Base-by-base conservation (phyloP, 768 basidiomycete species). In the Naganishia vaughanmartiniae region DNA sequence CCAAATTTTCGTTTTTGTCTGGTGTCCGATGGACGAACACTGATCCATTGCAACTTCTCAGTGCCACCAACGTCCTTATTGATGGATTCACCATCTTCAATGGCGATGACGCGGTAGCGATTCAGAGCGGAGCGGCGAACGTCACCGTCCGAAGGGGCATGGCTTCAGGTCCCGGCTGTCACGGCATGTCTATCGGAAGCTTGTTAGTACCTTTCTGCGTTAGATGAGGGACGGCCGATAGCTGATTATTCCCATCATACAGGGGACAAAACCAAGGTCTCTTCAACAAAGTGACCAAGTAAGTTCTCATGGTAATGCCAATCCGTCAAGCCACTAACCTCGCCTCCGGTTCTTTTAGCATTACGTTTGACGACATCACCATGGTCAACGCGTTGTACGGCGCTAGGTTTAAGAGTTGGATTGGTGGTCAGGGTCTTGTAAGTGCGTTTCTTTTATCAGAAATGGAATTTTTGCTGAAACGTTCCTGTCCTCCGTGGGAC, bases 351-450 rank as follows among this genome's bases (percentile, higher is more conserved):
- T 1, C 48, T 24, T 51, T 24, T 24, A 69, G 68, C 74, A 81
- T 85, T 31, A 69, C 83, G 19, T 84, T 85, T 76, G 83, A 83
- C 70, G 84, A 86, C 70, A 85, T 85, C 82, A 84, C 83, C 15
- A 84, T 85, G 82, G 82, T 84, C 24, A 83, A 83, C n/a, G 84
- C 84, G 11, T 83, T 85, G 5, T 85, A 85, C 71, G 85, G 83
- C 1, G 83, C 84, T 26, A 70, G 84, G 31, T 84, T 85, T 77
- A 85, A 85, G 78, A 83, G 83, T 68, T 85, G 84, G 83, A 82
- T 84, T 9, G 84, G 84, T 53, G 85, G 85, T 14, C 80, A 81
- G 55, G 84, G 85, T 45, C 81, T 81, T 53, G 85, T 83, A n/a
- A 71, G 74, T 56, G 12, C 21, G 6, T 48, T 48, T 11, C 36